These are phyloP conservation scores for Coemansia sp. DNA, from an alignment of 192 early-diverging fungal genomes.

Conservation along the genomic window DNA sequence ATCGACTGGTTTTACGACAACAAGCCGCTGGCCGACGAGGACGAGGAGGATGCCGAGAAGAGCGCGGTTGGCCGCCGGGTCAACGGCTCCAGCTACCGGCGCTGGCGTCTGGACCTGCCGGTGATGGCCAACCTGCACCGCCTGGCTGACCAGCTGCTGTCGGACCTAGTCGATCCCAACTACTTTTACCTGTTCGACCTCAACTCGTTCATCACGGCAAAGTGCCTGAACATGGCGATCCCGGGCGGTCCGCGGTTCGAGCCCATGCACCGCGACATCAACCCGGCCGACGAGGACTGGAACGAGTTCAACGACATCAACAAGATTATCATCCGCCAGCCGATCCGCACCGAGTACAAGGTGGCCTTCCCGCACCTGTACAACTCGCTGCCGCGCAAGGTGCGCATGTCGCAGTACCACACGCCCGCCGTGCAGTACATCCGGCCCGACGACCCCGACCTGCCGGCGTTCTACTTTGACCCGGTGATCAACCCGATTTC, in stretches of 20 bases:
- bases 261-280: conserved; percentile 93
- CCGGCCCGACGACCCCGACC: conserved; percentile 86
- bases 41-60: conserved; percentile 34
- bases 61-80: conserved; percentile 51
- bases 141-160: conserved; percentile 86
- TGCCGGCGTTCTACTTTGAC: conserved; percentile 97
- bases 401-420: conserved; percentile 91
- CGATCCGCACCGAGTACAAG: conserved; percentile 97
- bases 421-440: conserved; percentile 87
- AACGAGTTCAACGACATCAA: conserved; percentile 99
- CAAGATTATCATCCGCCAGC: conserved; percentile 99
- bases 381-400: conserved; percentile 92
- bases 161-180: conserved; percentile 92
- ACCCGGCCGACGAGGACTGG: conserved; percentile 98
- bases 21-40: conserved; percentile 71
- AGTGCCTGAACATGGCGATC: conserved; percentile 96
- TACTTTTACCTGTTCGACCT: conserved; percentile 98
- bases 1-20: conserved; percentile 97
- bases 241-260: conserved; percentile 98
- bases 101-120: conserved; percentile 88
- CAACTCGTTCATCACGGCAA: conserved; percentile 94
- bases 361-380: conserved; percentile 98
- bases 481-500: conserved; percentile 95
- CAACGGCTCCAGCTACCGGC: conserved; percentile 83
- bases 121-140: conserved; percentile 94